Evolutionary conservation across 2,329 filamentous ascomycete genomes (phyloP), one percentile per base, ranked within the genome.

Genomic region (Myriosclerotinia duriaeana): DNA sequence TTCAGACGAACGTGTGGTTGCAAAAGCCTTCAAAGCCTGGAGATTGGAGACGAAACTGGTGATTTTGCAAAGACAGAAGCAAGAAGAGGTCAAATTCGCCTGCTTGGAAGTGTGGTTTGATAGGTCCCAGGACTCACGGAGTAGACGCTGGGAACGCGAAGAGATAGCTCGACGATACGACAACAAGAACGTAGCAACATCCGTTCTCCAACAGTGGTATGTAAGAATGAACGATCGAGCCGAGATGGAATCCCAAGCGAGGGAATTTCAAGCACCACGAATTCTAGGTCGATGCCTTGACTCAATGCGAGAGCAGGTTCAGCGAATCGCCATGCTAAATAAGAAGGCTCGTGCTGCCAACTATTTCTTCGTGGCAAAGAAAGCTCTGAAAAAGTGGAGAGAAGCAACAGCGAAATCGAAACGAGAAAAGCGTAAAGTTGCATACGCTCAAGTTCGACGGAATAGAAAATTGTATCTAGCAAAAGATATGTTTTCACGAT

Each of bases 11-110:
- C 81, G 86, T 4, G 70, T 87, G 52, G 77, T 84, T 53, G 76
- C 84, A 40, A 82, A 88, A 72, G 76, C 79, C 8, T 78, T 89
- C 68, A 87, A 87, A 74, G 86, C 81, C 74, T 89, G 86, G 86
- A 80, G 84, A n/a, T 72, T 89, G 40, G 80, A 82, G 44, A 81
- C 80, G 64, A 75, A 81, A 68, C 74, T 81, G 38, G 76, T 53
- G 14, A 46, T 60, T 36, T 52, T 61, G 8, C 55, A 69, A 64
- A 74, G 78, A 56, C 76, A 80, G 56, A 75, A 72, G 48, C 77
- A 79, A n/a, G 76, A 78, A 68, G 76, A 77, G 15, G 74, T 79
- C 53, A 78, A 79, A 50, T 74, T 74, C 9, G 76, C 78, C 36
- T 74, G 76, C 9, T 77, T 83, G 36, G 72, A 76, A 40, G 74